phyloP scores from a whole-genome alignment of 2,329 filamentous ascomycete species.

The Scedosporium minutisporum region DNA sequence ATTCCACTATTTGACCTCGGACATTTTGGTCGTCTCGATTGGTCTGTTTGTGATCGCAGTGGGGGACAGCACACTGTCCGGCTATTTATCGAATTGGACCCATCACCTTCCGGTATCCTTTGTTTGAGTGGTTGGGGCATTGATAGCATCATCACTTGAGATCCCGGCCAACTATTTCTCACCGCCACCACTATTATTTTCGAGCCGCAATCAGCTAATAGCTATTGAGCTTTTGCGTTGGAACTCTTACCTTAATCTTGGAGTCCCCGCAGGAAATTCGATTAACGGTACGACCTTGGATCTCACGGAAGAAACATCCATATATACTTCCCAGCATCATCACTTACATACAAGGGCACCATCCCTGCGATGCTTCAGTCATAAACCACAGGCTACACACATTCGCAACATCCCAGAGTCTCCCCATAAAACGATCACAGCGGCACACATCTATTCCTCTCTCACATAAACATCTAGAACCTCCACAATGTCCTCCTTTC shows the following conservation, averaged over 20 bases:
- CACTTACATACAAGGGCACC: not conserved
- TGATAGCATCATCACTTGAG: not conserved
- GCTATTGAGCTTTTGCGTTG: too few relatives aligned
- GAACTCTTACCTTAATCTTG: too few relatives aligned
- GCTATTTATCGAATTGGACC: constrained; percentile 1
- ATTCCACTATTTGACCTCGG: not conserved
- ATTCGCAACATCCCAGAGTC: not conserved
- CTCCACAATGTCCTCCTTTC: not conserved
- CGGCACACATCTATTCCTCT: not conserved
- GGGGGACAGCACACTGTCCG: not conserved
- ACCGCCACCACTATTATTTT: not conserved
- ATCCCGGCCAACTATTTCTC: not conserved
- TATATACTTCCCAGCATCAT: not conserved
- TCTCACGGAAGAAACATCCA: not conserved
- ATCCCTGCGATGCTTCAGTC: not conserved
- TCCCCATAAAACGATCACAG: not conserved
- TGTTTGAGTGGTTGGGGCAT: constrained; percentile 1
- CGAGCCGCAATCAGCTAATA: not conserved
- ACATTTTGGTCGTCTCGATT: not conserved
- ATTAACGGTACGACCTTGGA: not conserved
- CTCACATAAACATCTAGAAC: not conserved
- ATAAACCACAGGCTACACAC: not conserved
- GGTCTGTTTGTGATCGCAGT: not conserved
- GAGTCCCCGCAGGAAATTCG: not conserved
- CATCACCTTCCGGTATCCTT: not conserved